phyloP scores from a whole-genome alignment of 2,329 filamentous ascomycete species.

The Colletotrichum tamarilloi region DNA sequence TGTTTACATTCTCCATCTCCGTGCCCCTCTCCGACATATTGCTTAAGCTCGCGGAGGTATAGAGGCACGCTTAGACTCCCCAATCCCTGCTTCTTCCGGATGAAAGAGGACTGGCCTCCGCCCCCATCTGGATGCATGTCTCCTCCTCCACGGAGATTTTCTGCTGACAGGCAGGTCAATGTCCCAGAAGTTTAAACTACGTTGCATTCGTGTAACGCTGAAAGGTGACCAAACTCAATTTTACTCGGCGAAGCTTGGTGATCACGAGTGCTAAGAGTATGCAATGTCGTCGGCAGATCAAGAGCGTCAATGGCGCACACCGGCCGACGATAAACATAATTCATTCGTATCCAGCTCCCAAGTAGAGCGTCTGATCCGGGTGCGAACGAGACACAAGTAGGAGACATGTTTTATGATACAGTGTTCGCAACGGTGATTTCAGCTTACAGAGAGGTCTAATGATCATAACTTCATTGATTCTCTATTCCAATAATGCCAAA shows the following conservation, averaged over 20 bases:
- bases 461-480: too few relatives aligned
- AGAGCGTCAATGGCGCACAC: neutral
- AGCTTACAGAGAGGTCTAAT: neutral
- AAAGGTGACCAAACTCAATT: neutral
- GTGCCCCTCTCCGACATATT: neutral
- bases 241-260: neutral
- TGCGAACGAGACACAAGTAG: neutral
- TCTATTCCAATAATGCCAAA: neutral
- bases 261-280: neutral
- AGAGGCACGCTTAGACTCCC: neutral
- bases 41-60: neutral
- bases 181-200: neutral
- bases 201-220: neutral
- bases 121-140: neutral
- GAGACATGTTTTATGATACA: neutral
- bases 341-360: too few relatives aligned
- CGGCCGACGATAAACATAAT: too few relatives aligned
- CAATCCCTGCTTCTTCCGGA: neutral
- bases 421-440: neutral
- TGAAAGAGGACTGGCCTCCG: neutral
- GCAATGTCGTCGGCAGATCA: neutral
- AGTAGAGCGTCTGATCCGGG: too few relatives aligned
- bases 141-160: slow-evolving; percentile 4
- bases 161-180: neutral
- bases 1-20: neutral